Base-by-base conservation (phyloP, 2,329 filamentous ascomycete genomes). In the Pseudogymnoascus sp. region DNA sequence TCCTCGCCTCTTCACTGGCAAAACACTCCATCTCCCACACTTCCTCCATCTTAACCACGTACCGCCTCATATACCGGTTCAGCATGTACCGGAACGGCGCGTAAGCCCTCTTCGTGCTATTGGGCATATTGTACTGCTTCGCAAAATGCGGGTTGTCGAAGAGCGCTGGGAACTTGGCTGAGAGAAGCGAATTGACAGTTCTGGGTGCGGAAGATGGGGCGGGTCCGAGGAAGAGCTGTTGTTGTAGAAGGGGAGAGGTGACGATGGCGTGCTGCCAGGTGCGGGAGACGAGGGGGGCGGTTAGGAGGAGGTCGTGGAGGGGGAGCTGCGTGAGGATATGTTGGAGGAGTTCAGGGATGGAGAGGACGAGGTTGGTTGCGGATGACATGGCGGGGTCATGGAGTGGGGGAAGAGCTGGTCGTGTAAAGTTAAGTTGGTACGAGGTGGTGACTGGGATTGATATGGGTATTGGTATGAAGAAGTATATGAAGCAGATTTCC, bases 1-100 rank as follows among this genome's bases (percentile, higher is more conserved):
- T n/a, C 47, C 15, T 54, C 9, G 47, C 47, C 47, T 17, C 29
- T 0, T 54, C 47, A 8, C 47, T 13, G 5, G 29, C 13, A 21
- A 54, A 54, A 54, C 47, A 54, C 47, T 33, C n/a, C 47, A 54
- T 54, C 47, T 54, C 47, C 47, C 47, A 54, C 24, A 54, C 15
- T 5, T 54, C 47, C 29, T 54, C 29, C 47, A 54, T 33, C 47
- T 54, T 54, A 4, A 54, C 15, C 47, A 54, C 47, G 21, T 54
- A 54, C 15, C 26, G 47, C 29, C 47, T 33, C 29, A 54, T 33
- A 21, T 54, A 54, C 29, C 47, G 26, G 17, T 54, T 54, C 47
- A 54, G 17, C 47, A 54, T 54, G 29, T 54, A 54, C 9, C 47
- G 9, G 15, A 54, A 54, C 13, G 29, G 47, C 2, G 47, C n/a